Evolutionary conservation across 495 filamentous ascomycete genomes (phyloP).

Genomic region (Hypoxylon intermedium): DNA sequence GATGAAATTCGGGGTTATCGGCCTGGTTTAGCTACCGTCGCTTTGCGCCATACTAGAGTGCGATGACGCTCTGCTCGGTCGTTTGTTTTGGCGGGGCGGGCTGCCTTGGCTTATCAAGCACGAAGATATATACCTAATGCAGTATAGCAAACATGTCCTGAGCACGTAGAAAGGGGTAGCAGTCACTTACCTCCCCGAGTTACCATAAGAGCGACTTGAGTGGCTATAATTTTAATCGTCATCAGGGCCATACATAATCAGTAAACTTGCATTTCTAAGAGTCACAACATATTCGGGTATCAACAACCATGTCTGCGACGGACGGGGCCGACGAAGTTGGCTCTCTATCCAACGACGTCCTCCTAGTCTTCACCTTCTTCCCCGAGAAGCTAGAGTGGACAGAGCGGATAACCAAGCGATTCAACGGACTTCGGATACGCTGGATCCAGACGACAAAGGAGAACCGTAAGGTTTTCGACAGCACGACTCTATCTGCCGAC

Average conservation of each 20-base stretch:
- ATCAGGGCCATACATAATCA: neutral
- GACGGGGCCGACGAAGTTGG: neutral
- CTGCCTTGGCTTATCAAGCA: neutral
- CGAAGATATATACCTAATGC: no score
- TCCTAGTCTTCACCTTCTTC: slow-evolving; percentile 23
- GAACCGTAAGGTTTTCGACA: neutral
- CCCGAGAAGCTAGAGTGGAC: slow-evolving; percentile 36
- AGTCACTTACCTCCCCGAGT: no score
- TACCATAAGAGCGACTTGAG: no score
- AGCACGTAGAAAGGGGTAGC: no score
- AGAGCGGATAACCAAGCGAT: slow-evolving; percentile 26
- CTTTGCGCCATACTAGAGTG: slow-evolving; percentile 17
- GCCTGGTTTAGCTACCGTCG: slow-evolving; percentile 9
- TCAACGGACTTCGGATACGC: slow-evolving; percentile 44
- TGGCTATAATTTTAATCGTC: neutral
- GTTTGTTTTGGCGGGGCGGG: slow-evolving; percentile 5
- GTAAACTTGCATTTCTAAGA: neutral
- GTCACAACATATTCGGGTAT: neutral
- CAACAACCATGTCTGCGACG: slow-evolving; percentile 8
- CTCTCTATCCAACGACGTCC: slow-evolving; percentile 30
- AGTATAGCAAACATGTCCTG: neutral
- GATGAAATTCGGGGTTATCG: neutral
- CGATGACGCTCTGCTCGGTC: slow-evolving; percentile 14
- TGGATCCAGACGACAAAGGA: slow-evolving; percentile 24
- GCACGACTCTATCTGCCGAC: slow-evolving; percentile 6